Percentiles rank a stretch among this genome's conserved stretches.
phyloP scores from a whole-genome alignment of 192 early-diverging fungal species.

The Linnemannia exigua region DNA sequence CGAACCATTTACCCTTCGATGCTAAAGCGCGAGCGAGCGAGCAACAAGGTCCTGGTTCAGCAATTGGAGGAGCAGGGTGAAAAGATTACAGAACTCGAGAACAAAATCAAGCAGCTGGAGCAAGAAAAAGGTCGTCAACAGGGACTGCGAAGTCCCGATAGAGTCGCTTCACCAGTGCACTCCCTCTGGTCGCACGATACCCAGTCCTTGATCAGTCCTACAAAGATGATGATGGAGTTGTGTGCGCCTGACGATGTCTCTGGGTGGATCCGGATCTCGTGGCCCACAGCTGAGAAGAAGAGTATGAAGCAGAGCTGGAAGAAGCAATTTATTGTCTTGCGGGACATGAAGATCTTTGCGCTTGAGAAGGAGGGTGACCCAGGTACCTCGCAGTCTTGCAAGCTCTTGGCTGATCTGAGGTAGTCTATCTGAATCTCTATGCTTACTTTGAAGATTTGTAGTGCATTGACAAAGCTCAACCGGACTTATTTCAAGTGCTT shows the following conservation, averaged over 20 bases:
- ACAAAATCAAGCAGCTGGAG: slow-evolving; percentile 40
- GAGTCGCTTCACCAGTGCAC: slow-evolving; percentile 39
- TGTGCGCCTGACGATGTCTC: slow-evolving; percentile 37
- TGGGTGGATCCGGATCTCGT: slow-evolving; percentile 51
- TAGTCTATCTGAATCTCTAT: background rate
- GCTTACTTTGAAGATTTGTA: background rate
- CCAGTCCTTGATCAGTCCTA: slow-evolving; percentile 21
- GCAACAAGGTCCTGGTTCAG: slow-evolving; percentile 51
- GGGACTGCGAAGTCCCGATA: slow-evolving; percentile 35
- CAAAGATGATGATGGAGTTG: slow-evolving; percentile 51
- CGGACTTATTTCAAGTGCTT: background rate
- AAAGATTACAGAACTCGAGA: slow-evolving; percentile 52
- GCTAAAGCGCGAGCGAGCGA: slow-evolving; percentile 51
- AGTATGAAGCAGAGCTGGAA: slow-evolving; percentile 48
- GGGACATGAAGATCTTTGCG: slow-evolving; percentile 48
- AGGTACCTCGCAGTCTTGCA: slow-evolving; percentile 16
- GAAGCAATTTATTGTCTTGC: slow-evolving; percentile 45
- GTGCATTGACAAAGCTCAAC: no score
- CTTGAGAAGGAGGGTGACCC: slow-evolving; percentile 52
- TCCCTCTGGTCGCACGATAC: slow-evolving; percentile 25
- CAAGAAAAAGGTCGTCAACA: slow-evolving; percentile 45
- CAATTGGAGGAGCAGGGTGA: slow-evolving; percentile 55
- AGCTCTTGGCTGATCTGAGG: slow-evolving; percentile 45
- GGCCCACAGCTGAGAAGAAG: slow-evolving; percentile 44
- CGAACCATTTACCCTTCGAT: slow-evolving; percentile 51